These are phyloP conservation scores for Penstemon davidsonii DNA, from an alignment of 257 asterid species.

Conservation along the genomic window DNA sequence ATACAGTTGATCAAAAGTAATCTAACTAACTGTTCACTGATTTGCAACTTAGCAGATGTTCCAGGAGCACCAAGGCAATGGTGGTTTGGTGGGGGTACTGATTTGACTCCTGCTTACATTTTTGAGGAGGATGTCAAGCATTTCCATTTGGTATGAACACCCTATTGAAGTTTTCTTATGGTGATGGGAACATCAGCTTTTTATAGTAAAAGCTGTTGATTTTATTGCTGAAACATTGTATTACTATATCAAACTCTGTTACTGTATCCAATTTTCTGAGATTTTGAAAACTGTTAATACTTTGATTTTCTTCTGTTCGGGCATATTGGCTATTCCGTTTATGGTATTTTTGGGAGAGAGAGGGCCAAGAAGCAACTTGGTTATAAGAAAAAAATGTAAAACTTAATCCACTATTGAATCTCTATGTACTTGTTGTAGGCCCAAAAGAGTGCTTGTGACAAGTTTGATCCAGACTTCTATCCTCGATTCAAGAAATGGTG, in stretches of 20 bases:
- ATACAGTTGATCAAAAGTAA: neutral
- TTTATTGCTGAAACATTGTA: neutral
- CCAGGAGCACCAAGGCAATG: conserved; percentile 95
- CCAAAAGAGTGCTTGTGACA: conserved; percentile 87
- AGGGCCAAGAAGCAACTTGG: conserved; percentile 4
- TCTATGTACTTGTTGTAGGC: conserved; percentile 49
- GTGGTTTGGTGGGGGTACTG: conserved; percentile 99
- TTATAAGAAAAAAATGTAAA: conserved; percentile 5
- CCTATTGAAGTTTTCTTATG: neutral
- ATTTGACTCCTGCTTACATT: conserved; percentile 93
- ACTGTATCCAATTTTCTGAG: neutral
- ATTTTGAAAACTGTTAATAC: conserved; percentile 5
- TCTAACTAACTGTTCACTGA: conserved; percentile 22
- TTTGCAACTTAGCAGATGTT: conserved; percentile 58
- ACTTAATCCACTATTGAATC: conserved; percentile 17
- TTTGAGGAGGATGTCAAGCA: conserved; percentile 96
- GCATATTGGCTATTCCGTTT: conserved; percentile 19
- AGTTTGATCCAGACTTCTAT: conserved; percentile 80
- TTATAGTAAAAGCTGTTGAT: conserved; percentile 14
- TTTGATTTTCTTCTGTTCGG: conserved; percentile 2
- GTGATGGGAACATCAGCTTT: neutral
- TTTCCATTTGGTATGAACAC: conserved; percentile 75
- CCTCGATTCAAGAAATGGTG: conserved; percentile 99
- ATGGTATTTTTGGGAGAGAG: neutral
- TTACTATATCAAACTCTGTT: neutral